Conservation (phyloP, 495 filamentous ascomycete genomes). For the Neurospora tetraspora region DNA sequence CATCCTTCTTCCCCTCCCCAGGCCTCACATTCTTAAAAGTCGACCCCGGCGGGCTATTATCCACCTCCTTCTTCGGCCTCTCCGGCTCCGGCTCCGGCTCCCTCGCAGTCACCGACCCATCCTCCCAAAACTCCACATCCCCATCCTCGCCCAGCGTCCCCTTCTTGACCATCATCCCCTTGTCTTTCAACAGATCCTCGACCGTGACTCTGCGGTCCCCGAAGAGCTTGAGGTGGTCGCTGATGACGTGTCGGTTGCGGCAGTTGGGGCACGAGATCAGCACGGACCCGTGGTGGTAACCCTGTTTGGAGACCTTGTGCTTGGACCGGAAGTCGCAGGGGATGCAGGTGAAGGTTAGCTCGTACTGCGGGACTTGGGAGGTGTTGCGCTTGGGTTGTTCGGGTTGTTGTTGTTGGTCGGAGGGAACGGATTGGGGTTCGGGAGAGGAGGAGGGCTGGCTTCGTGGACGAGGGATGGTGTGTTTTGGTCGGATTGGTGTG, state of each 20-base stretch:
- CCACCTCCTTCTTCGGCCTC: conserved; percentile 3
- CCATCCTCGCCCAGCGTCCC: conserved; percentile 47
- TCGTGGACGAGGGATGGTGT: conserved; percentile 28
- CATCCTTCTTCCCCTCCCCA: background rate
- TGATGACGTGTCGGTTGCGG: conserved; percentile 78
- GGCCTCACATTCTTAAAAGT: conserved; percentile 18
- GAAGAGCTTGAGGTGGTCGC: conserved; percentile 78
- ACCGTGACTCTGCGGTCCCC: conserved; percentile 54
- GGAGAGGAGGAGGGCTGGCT: conserved; percentile 16
- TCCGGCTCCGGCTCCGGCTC: conserved; percentile 1
- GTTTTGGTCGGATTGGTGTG: conserved; percentile 17
- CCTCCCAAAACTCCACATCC: conserved; percentile 61
- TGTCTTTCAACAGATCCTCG: conserved; percentile 60
- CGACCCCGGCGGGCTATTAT: conserved; percentile 13
- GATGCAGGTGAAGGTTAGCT: conserved; percentile 84
- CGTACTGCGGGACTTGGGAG: conserved; percentile 55
- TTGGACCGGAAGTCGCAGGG: conserved; percentile 66
- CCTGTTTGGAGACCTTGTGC: conserved; percentile 80
- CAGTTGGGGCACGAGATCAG: conserved; percentile 81
- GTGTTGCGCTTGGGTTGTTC: conserved; percentile 10
- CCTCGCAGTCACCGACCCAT: conserved; percentile 33
- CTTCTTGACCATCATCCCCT: conserved; percentile 53
- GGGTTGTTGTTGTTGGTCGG: background rate
- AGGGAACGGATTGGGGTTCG: conserved; percentile 16
- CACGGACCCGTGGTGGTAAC: conserved; percentile 81